Conservation (phyloP, 2,329 filamentous ascomycete genomes). For the Curvularia lunata region DNA sequence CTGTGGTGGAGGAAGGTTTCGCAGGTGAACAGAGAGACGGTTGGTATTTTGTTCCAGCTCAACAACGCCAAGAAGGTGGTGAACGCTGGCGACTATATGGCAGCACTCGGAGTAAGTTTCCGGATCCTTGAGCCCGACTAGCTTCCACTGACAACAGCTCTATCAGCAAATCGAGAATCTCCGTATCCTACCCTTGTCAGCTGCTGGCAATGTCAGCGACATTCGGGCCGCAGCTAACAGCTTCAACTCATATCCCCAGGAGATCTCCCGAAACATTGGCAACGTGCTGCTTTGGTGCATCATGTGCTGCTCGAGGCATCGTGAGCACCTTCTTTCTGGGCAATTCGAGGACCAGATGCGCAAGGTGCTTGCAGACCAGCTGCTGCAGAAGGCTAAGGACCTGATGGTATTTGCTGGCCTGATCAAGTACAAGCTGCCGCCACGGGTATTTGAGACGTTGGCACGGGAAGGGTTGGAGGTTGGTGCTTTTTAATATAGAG, state of each 20-base stretch:
- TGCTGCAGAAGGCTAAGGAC: constrained; percentile 84
- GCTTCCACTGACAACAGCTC: constrained; percentile 6
- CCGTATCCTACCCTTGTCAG: constrained; percentile 79
- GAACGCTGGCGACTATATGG: constrained; percentile 64
- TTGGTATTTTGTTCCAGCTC: constrained; percentile 65
- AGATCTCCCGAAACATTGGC: constrained; percentile 87
- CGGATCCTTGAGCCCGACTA: background rate
- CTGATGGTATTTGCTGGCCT: constrained; percentile 93
- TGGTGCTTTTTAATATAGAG: constrained; percentile 34
- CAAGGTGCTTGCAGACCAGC: constrained; percentile 65
- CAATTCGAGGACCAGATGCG: constrained; percentile 72
- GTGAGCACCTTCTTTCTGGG: constrained; percentile 67
- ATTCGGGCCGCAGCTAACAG: constrained; percentile 82
- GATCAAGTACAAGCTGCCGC: constrained; percentile 87
- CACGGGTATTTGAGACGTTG: constrained; percentile 84
- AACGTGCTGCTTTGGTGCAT: constrained; percentile 95
- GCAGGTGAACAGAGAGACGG: constrained; percentile 63
- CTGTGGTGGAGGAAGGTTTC: constrained; percentile 67
- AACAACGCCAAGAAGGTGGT: constrained; percentile 66
- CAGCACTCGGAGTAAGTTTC: constrained; percentile 69
- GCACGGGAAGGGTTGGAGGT: constrained; percentile 70
- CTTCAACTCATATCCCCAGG: constrained; percentile 78
- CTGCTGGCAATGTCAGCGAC: constrained; percentile 73
- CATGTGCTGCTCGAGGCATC: constrained; percentile 79
- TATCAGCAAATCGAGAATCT: constrained; percentile 74